A percentile compares a stretch with the other conserved stretches of the same genome.
These are phyloP conservation scores for Plasmodium coatneyi DNA, from an alignment of 169 alveolate genomes.

Conservation along the genomic window DNA sequence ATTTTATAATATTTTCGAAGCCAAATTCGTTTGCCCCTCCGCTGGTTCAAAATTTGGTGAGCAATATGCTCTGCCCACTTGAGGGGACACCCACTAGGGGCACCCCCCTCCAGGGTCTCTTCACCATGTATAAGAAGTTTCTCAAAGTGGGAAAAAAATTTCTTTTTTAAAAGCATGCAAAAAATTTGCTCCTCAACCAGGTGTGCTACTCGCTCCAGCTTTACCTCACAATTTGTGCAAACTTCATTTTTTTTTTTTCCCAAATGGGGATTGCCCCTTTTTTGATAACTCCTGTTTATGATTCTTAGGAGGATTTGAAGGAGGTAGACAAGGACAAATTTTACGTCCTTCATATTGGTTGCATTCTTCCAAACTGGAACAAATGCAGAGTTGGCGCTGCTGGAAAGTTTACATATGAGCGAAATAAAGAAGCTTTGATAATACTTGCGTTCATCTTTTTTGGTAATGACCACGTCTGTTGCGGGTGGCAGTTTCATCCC, in stretches of 20 bases:
- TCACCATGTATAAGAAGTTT: background rate
- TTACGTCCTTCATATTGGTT: background rate
- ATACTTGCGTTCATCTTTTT: background rate
- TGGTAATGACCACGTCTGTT: background rate
- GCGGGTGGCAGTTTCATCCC: background rate
- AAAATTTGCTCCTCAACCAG: constrained; percentile 13
- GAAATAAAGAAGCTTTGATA: background rate
- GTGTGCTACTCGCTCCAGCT: background rate
- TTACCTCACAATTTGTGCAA: background rate
- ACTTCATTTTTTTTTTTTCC: background rate
- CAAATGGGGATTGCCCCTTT: background rate
- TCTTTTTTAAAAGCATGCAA: constrained; percentile 24
- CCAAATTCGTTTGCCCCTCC: background rate
- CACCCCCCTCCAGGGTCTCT: background rate
- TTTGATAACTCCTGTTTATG: background rate
- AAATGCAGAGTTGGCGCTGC: background rate
- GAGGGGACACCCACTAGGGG: background rate
- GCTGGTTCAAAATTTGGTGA: background rate
- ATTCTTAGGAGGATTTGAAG: constrained; percentile 11
- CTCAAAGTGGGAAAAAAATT: constrained; percentile 17
- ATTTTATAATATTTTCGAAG: constrained; percentile 9
- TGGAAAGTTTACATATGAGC: background rate
- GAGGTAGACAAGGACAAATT: background rate
- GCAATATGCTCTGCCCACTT: background rate
- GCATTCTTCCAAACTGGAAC: background rate